These are phyloP conservation scores for Penicillium salamii DNA, from an alignment of 495 filamentous ascomycete species.

Conservation along the genomic window DNA sequence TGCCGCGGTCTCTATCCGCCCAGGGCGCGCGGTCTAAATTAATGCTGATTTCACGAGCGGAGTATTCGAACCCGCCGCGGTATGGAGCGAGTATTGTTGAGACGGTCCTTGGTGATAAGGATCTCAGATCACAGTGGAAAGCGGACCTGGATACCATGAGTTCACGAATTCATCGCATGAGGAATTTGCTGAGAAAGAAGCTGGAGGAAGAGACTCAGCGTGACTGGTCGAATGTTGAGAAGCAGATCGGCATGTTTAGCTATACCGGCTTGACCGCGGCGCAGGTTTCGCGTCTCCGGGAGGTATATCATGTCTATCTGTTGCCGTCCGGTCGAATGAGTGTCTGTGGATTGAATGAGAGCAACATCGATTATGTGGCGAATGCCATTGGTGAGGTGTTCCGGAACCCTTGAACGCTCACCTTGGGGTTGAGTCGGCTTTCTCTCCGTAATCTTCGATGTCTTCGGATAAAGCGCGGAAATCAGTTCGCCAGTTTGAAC, in stretches of 20 bases:
- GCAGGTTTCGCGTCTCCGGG: constrained; percentile 19
- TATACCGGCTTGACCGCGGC: constrained; percentile 19
- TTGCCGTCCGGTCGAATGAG: constrained; percentile 18
- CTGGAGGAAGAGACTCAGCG: too few species aligned
- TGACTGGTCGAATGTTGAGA: constrained; percentile 7
- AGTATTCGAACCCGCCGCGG: not conserved
- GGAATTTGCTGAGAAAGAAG: too few species aligned
- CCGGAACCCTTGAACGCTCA: too few species aligned
- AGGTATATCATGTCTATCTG: constrained; percentile 24
- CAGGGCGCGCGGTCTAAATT: too few species aligned
- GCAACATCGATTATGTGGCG: not conserved
- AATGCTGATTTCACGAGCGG: not conserved
- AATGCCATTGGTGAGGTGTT: not conserved
- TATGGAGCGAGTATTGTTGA: not conserved
- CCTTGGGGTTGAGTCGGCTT: too few species aligned
- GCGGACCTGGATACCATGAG: not conserved
- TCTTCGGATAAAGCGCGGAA: too few species aligned
- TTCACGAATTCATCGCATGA: not conserved
- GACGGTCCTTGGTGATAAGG: not conserved
- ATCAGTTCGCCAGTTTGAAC: too few species aligned
- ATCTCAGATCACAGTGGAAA: not conserved
- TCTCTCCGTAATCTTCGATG: too few species aligned
- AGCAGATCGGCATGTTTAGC: constrained; percentile 32
- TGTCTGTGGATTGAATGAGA: not conserved
- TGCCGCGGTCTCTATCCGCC: too few species aligned